phyloP scores from a whole-genome alignment of 164 flowering plant species.

The Warburgia ugandensis region DNA sequence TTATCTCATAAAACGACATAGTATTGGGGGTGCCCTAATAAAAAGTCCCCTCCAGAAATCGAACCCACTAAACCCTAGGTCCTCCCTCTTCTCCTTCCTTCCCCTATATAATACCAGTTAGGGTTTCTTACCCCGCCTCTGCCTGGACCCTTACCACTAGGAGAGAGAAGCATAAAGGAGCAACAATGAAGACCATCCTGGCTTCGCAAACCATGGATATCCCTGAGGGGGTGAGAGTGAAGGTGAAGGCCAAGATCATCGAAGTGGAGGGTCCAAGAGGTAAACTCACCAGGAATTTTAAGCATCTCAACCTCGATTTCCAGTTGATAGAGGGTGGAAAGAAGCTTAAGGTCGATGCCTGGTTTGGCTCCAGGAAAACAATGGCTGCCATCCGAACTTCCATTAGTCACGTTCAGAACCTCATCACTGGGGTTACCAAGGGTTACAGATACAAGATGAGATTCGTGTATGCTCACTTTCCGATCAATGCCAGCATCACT shows the following conservation, averaged over 20 bases:
- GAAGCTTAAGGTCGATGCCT: constrained; percentile 58
- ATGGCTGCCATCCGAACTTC: constrained; percentile 64
- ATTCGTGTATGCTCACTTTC: constrained; percentile 69
- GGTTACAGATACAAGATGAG: constrained; percentile 68
- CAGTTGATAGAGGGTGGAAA: constrained; percentile 38
- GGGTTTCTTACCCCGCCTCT: neutral
- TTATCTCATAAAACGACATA: too few species aligned
- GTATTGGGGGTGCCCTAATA: too few species aligned
- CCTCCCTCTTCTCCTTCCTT: too few species aligned
- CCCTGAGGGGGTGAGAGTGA: constrained; percentile 27
- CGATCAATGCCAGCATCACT: constrained; percentile 62
- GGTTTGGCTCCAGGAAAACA: constrained; percentile 65
- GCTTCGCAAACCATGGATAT: constrained; percentile 64
- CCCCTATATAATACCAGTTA: neutral
- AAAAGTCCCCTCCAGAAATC: too few species aligned
- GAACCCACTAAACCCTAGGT: too few species aligned
- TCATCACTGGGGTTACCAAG: constrained; percentile 60
- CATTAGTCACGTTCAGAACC: constrained; percentile 47
- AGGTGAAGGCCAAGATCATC: constrained; percentile 47
- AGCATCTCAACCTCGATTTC: constrained; percentile 50
- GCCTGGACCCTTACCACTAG: too few species aligned
- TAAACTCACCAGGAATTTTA: constrained; percentile 27
- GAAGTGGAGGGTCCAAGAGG: constrained; percentile 66
- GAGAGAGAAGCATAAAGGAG: neutral
- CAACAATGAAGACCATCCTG: constrained; percentile 52